phyloP scores from a whole-genome alignment of 192 early-diverging fungal species.

The Podila verticillata region DNA sequence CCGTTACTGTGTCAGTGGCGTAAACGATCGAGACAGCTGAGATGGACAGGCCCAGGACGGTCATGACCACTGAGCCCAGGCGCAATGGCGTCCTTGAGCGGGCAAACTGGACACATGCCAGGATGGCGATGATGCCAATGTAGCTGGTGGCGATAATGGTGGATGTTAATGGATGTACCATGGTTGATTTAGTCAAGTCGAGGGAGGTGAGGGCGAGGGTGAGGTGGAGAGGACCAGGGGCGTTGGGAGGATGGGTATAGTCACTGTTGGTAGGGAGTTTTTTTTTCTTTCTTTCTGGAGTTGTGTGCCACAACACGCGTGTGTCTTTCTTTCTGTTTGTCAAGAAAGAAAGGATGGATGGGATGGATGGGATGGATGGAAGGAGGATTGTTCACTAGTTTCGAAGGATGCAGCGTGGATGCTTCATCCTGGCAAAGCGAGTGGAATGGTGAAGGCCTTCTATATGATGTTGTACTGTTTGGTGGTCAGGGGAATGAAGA shows the following conservation, averaged over 20 bases:
- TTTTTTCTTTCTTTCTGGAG: not conserved
- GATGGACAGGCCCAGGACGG: constrained; percentile 39
- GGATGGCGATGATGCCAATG: constrained; percentile 12
- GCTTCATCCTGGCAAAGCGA: constrained; percentile 1
- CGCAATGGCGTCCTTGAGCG: constrained; percentile 43
- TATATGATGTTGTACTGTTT: not conserved
- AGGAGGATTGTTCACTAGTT: no score
- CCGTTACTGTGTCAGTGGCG: constrained; percentile 11
- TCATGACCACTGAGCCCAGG: constrained; percentile 40
- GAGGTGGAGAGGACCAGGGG: not conserved
- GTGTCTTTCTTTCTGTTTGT: no score
- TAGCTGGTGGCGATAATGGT: constrained; percentile 32
- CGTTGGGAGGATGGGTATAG: not conserved
- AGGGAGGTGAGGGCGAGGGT: not conserved
- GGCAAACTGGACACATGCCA: constrained; percentile 20
- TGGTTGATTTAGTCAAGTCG: not conserved
- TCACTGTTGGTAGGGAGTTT: not conserved
- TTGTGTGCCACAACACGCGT: no score
- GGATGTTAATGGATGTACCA: constrained; percentile 9
- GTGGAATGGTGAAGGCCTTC: not conserved
- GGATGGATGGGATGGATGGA: not conserved
- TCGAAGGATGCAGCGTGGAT: not conserved
- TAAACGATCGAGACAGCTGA: constrained; percentile 39
- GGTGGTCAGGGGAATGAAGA: not conserved
- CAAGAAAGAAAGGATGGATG: not conserved